phyloP scores from a whole-genome alignment of 2,329 filamentous ascomycete genomes.

The Cladosporium sphaerospermum region DNA sequence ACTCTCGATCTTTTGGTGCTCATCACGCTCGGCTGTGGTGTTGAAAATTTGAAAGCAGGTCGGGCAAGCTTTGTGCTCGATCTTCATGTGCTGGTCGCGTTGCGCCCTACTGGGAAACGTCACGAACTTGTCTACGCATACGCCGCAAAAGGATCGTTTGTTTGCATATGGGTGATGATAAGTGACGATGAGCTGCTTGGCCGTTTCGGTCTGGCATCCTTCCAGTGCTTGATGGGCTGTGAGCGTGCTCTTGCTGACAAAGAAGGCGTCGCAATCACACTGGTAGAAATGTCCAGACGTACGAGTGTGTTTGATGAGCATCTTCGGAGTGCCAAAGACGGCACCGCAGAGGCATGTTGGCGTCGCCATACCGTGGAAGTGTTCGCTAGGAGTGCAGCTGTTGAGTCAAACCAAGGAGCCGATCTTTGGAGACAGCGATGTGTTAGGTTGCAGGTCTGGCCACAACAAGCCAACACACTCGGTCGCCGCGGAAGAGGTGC shows the following conservation, averaged over 20 bases:
- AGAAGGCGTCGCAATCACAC: not conserved
- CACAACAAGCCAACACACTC: too few relatives aligned
- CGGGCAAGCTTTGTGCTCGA: slow-evolving; percentile 12
- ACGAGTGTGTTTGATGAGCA: not conserved
- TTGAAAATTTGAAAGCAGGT: slow-evolving; percentile 12
- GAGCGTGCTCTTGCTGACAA: not conserved
- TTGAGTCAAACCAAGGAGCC: too few relatives aligned
- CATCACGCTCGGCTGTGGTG: not conserved
- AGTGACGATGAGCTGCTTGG: not conserved
- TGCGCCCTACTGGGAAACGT: not conserved
- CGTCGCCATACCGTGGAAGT: too few relatives aligned
- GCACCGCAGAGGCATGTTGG: not conserved
- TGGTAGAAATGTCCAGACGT: not conserved
- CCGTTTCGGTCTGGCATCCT: not conserved
- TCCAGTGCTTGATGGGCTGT: not conserved
- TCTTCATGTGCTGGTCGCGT: not conserved
- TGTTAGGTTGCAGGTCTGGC: too few relatives aligned
- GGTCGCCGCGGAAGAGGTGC: too few relatives aligned
- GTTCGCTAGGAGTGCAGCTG: too few relatives aligned
- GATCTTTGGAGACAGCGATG: too few relatives aligned
- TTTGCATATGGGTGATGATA: not conserved
- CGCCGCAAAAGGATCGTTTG: not conserved
- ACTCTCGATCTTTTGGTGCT: slow-evolving; percentile 8
- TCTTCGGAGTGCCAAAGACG: not conserved
- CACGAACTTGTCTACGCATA: not conserved